phyloP scores from a whole-genome alignment of 2,329 filamentous ascomycete species.

The Daldinia sp. region DNA sequence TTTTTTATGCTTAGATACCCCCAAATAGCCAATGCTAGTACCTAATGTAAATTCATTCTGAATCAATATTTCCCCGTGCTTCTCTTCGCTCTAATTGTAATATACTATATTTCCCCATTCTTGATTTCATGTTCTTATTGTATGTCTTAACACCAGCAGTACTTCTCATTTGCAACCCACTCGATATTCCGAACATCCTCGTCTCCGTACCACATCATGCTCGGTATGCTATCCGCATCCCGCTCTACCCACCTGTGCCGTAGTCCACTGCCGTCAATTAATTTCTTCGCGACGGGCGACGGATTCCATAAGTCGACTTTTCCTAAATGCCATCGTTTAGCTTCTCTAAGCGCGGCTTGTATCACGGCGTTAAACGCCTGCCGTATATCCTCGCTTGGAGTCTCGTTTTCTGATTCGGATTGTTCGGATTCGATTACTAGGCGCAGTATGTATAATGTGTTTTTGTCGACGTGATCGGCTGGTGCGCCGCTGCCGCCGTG shows the following conservation, averaged over 20 bases:
- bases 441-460: slow-evolving; percentile 74
- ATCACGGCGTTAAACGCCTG: slow-evolving; percentile 70
- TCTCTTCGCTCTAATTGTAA: background rate
- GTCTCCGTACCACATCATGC: slow-evolving; percentile 74
- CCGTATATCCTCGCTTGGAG: slow-evolving; percentile 47
- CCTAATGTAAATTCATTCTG: slow-evolving; percentile 1
- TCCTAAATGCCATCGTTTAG: slow-evolving; percentile 73
- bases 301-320: slow-evolving; percentile 88
- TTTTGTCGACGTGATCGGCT: slow-evolving; percentile 59
- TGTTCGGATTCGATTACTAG: slow-evolving; percentile 70
- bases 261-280: slow-evolving; percentile 60
- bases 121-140: background rate
- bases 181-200: slow-evolving; percentile 63
- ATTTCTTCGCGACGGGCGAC: slow-evolving; percentile 56
- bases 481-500: slow-evolving; percentile 58
- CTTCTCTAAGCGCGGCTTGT: slow-evolving; percentile 72
- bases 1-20: background rate
- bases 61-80: background rate
- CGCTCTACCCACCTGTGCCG: slow-evolving; percentile 61
- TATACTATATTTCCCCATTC: background rate
- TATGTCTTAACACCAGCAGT: slow-evolving; percentile 71
- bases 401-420: slow-evolving; percentile 46
- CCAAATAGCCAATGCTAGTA: background rate
- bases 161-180: slow-evolving; percentile 82
- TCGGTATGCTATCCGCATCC: slow-evolving; percentile 73